These are phyloP conservation scores for Diaporthe nobilis DNA, from an alignment of 2,329 filamentous ascomycete species.

Conservation along the genomic window DNA sequence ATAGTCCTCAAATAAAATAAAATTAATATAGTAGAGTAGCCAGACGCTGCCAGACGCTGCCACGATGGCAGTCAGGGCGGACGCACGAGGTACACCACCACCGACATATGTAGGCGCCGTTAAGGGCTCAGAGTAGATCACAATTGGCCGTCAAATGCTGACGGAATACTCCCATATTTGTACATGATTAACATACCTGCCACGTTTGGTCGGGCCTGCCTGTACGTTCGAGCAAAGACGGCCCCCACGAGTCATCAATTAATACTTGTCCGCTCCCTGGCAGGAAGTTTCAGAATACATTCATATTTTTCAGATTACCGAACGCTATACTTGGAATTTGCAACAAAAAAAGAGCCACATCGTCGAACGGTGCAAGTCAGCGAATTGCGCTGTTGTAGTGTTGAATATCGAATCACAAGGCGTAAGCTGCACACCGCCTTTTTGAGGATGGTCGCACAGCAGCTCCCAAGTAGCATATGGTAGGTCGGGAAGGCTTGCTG, in stretches of 20 bases:
- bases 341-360: background rate
- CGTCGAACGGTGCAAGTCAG: background rate
- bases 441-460: background rate
- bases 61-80: too few species aligned
- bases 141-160: too few species aligned
- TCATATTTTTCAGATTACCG: background rate
- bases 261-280: too few species aligned
- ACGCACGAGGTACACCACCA: too few species aligned
- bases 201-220: too few species aligned
- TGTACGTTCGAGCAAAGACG: too few species aligned
- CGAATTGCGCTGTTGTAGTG: background rate
- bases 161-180: too few species aligned
- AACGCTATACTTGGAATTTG: background rate
- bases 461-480: background rate
- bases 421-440: constrained; percentile 6
- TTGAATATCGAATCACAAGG: background rate
- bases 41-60: background rate
- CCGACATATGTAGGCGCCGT: too few species aligned
- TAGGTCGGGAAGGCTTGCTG: background rate
- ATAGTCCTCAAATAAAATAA: background rate
- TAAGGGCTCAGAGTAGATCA: too few species aligned
- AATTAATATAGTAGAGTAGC: background rate
- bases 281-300: too few species aligned
- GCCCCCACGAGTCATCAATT: too few species aligned
- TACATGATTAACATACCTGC: too few species aligned